Percentiles rank a stretch among this genome's conserved stretches.
Conservation (phyloP, 2,329 filamentous ascomycete species). For the Cordyceps sp. region DNA sequence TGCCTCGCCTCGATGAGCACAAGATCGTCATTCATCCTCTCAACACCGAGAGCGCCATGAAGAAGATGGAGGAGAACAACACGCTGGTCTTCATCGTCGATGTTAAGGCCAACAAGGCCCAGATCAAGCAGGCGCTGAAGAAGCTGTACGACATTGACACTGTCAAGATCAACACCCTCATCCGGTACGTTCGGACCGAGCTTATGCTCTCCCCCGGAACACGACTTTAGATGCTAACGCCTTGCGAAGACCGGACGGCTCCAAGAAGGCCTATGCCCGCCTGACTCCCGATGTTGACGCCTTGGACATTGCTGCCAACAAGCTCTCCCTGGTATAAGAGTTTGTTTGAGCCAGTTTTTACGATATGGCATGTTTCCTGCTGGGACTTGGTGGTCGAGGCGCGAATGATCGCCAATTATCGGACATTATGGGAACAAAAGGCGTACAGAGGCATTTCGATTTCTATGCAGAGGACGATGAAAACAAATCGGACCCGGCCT, state of each 20-base stretch:
- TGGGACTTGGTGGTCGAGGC: conserved; percentile 15
- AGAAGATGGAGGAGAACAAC: conserved; percentile 99
- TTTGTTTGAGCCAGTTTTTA: not conserved
- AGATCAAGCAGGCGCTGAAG: conserved; percentile 97
- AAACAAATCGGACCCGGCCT: no score
- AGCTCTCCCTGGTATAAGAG: conserved; percentile 87
- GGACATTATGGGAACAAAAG: no score
- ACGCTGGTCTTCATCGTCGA: conserved; percentile 97
- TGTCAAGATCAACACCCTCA: conserved; percentile 98
- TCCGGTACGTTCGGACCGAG: conserved; percentile 49
- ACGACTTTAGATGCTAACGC: no score
- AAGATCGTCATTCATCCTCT: conserved; percentile 96
- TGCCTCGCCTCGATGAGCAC: conserved; percentile 86
- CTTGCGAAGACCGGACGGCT: conserved; percentile 57
- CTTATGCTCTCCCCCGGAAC: no score
- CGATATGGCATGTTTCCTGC: conserved; percentile 11
- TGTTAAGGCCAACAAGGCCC: conserved; percentile 97
- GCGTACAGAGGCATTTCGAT: no score
- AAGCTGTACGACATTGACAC: conserved; percentile 98
- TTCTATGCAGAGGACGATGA: no score
- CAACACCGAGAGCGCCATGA: conserved; percentile 99
- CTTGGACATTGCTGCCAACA: conserved; percentile 97
- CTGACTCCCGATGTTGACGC: conserved; percentile 94
- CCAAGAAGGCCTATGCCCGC: conserved; percentile 97
- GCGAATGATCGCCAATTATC: not conserved